A percentile compares a stretch with the other conserved stretches of the same genome.
Evolutionary conservation across 208 protist genomes (phyloP).

Genomic region (Leishmania braziliensis): DNA sequence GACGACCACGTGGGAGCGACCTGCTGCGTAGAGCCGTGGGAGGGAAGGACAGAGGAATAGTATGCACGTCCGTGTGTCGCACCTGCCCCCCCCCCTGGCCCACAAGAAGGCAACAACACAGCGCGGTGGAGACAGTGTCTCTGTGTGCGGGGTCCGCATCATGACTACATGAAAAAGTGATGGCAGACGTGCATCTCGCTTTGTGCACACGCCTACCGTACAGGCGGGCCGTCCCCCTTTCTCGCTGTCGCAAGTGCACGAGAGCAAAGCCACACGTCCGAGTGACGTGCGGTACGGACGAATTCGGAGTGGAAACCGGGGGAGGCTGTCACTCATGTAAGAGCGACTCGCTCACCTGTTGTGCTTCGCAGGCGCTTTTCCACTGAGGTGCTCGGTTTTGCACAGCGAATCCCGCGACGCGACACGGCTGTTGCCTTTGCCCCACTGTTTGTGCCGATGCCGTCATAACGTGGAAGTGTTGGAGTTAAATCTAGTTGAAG

Average conservation of each 20-base stretch:
- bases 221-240: not conserved
- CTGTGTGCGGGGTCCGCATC: too few relatives aligned
- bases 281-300: not conserved
- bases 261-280: not conserved
- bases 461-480: not conserved
- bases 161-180: not conserved
- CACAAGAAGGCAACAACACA: not conserved
- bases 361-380: not conserved
- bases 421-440: not conserved
- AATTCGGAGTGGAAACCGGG: not conserved
- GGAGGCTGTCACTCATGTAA: not conserved
- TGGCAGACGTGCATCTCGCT: not conserved
- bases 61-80: not conserved
- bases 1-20: conserved; percentile 66
- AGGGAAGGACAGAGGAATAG: not conserved
- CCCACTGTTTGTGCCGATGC: not conserved
- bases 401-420: not conserved
- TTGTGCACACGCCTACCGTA: not conserved
- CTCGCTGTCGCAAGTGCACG: not conserved
- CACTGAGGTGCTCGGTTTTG: not conserved
- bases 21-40: not conserved
- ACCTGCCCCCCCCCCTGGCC: not conserved
- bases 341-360: not conserved
- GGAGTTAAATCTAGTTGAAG: not conserved
- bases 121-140: too few relatives aligned